Evolutionary conservation across 179 eudicot genomes (phyloP).

Genomic region (Silene coronaria): DNA sequence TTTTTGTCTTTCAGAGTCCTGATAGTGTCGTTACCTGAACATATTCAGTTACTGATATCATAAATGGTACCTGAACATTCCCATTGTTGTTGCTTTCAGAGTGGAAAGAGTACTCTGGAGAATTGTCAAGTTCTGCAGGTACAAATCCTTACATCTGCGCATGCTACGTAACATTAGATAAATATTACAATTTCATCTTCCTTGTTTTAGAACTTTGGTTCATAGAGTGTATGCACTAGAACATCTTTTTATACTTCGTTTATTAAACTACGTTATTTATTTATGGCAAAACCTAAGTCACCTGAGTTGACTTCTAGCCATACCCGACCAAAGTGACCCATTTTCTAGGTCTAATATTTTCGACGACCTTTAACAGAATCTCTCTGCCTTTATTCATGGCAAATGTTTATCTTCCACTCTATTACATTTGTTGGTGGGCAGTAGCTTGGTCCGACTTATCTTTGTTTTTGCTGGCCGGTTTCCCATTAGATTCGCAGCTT

Average conservation of each 20-base stretch:
- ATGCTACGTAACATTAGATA: not conserved
- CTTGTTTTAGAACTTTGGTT: not conserved
- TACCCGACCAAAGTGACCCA: no score
- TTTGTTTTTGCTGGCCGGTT: no score
- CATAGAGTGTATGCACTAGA: not conserved
- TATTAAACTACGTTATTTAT: not conserved
- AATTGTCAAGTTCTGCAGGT: slow-evolving; percentile 99
- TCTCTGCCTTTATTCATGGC: no score
- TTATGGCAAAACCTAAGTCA: no score
- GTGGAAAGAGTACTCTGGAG: slow-evolving; percentile 88
- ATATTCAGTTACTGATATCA: not conserved
- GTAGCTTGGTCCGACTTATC: no score
- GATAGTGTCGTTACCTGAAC: not conserved
- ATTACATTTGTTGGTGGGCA: not conserved
- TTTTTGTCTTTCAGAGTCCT: not conserved
- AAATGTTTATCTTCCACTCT: not conserved
- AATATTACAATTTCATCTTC: not conserved
- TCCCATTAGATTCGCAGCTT: no score
- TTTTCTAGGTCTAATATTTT: no score
- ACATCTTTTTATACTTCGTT: not conserved
- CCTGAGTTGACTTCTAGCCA: no score
- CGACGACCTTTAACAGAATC: no score
- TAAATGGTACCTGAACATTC: not conserved
- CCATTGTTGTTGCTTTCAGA: slow-evolving; percentile 41
- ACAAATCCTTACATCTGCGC: slow-evolving; percentile 9